Conservation (phyloP, 306 rosid species). For the Sesbania bispinosa region DNA sequence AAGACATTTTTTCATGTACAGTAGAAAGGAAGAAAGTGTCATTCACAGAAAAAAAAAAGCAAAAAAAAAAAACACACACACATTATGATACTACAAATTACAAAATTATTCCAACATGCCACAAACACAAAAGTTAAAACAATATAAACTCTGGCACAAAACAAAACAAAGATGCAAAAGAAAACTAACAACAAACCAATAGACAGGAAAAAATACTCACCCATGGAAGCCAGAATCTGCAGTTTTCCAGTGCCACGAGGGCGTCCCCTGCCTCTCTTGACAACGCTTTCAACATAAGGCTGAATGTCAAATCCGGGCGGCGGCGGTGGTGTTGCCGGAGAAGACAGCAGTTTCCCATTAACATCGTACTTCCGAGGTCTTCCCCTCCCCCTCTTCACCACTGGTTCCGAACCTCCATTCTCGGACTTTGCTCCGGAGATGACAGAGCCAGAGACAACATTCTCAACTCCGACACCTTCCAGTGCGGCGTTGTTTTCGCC, state of each 20-base stretch:
- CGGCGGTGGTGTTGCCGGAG: background rate
- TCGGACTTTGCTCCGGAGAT: background rate
- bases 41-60: no score
- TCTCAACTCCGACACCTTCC: background rate
- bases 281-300: background rate
- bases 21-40: no score
- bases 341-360: background rate
- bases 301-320: background rate
- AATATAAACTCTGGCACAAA: background rate
- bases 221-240: conserved; percentile 47
- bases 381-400: conserved; percentile 42
- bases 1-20: no score
- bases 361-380: conserved; percentile 40
- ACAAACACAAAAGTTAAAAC: background rate
- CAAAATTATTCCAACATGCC: background rate
- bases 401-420: background rate
- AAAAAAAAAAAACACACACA: no score
- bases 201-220: conserved; percentile 20
- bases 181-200: background rate
- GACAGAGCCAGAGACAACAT: conserved; percentile 12
- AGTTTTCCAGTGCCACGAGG: conserved; percentile 56
- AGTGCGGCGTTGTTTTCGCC: background rate
- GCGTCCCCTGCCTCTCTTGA: conserved; percentile 43
- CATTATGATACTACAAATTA: no score
- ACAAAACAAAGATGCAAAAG: background rate